Conservation (phyloP, 2,329 filamentous ascomycete genomes). For the Diaporthe eres region DNA sequence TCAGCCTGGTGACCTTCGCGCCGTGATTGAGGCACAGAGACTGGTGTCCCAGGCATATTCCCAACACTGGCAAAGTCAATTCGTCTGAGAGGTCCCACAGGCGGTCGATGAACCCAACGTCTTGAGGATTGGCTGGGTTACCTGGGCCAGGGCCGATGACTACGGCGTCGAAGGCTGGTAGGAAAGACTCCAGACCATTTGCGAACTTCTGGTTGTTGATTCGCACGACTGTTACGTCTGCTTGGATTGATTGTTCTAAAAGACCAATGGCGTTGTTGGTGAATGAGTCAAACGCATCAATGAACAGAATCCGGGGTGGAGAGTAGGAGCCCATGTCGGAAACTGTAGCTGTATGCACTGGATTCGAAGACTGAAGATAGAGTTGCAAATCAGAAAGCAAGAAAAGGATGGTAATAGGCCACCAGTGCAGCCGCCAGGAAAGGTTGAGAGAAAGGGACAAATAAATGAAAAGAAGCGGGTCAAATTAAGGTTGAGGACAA, state of each 20-base stretch:
- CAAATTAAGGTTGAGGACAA: slow-evolving; percentile 9
- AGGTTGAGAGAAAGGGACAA: neutral
- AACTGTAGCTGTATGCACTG: neutral
- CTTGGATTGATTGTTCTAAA: neutral
- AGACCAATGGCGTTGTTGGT: slow-evolving; percentile 16
- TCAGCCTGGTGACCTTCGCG: neutral
- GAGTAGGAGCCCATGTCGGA: neutral
- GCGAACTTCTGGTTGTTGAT: neutral
- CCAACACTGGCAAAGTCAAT: neutral
- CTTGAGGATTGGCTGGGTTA: neutral
- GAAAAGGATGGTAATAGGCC: neutral
- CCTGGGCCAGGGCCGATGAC: slow-evolving; percentile 6
- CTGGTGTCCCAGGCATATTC: neutral
- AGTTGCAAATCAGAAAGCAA: neutral
- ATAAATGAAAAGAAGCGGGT: slow-evolving; percentile 20
- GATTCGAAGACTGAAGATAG: neutral
- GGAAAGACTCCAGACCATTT: neutral
- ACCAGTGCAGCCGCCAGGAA: no score
- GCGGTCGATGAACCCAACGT: slow-evolving; percentile 10
- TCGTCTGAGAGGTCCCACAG: neutral
- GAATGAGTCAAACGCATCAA: slow-evolving; percentile 15
- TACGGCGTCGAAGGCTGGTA: neutral
- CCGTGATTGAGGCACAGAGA: neutral
- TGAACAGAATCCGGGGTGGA: neutral
- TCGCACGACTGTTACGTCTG: neutral